Percentiles rank a stretch among this genome's conserved stretches.
Conservation (phyloP, 2,329 filamentous ascomycete species). For the Leptographium galeiforme region DNA sequence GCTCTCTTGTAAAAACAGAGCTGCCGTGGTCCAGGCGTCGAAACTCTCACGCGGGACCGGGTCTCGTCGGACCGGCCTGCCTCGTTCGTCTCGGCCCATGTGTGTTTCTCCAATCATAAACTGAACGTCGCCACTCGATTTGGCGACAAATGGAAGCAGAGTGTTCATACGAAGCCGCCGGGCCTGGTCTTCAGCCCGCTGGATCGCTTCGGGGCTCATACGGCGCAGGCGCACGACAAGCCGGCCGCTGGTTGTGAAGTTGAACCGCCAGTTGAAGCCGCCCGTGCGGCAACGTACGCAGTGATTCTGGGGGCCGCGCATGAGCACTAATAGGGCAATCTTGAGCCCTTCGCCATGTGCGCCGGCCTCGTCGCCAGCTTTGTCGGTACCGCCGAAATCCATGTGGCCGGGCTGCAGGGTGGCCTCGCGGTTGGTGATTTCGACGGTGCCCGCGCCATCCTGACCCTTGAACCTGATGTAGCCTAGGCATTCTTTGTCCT, state of each 20-base stretch:
- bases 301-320: constrained; percentile 16
- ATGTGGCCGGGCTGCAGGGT: constrained; percentile 18
- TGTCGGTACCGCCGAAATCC: constrained; percentile 16
- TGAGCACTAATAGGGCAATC: constrained; percentile 17
- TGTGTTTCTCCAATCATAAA: constrained; percentile 13
- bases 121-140: constrained; percentile 7
- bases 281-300: constrained; percentile 14
- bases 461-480: constrained; percentile 17
- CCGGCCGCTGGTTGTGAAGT: constrained; percentile 13
- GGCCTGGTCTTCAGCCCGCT: neutral
- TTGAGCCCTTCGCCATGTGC: constrained; percentile 20
- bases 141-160: neutral
- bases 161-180: neutral
- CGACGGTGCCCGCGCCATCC: constrained; percentile 14
- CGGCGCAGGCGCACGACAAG: constrained; percentile 3
- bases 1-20: constrained; percentile 11
- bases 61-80: constrained; percentile 2
- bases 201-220: neutral
- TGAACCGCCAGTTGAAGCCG: constrained; percentile 17
- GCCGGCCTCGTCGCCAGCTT: constrained; percentile 15
- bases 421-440: constrained; percentile 17
- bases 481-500: constrained; percentile 13
- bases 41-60: constrained; percentile 2
- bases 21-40: constrained; percentile 12
- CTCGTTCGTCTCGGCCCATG: constrained; percentile 7